These are phyloP conservation scores for Strobilomyces echinocephalus DNA, from an alignment of 768 basidiomycete species.

Conservation along the genomic window DNA sequence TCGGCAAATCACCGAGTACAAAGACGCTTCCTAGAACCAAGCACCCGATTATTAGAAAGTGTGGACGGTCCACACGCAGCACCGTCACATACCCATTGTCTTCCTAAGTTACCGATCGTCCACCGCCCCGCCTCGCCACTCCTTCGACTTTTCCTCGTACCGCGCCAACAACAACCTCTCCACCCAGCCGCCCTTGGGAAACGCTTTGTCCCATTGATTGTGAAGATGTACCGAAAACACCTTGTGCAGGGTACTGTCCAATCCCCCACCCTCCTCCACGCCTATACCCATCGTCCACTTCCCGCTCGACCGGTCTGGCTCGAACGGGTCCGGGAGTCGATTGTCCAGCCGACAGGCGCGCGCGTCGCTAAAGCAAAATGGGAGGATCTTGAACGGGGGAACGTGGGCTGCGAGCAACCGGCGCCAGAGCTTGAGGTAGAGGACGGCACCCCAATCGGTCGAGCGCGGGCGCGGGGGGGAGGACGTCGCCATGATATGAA, in stretches of 20 bases:
- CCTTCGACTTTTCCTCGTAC: slow-evolving; percentile 44
- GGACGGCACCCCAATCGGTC: slow-evolving; percentile 90
- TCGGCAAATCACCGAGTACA: too few relatives aligned
- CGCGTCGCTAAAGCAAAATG: slow-evolving; percentile 93
- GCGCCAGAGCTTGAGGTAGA: slow-evolving; percentile 90
- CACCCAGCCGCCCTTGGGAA: slow-evolving; percentile 83
- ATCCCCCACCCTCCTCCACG: slow-evolving; percentile 54
- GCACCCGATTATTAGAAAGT: background rate
- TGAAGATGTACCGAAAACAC: slow-evolving; percentile 91
- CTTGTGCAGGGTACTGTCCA: slow-evolving; percentile 58
- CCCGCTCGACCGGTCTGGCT: slow-evolving; percentile 46
- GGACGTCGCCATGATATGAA: slow-evolving; percentile 81
- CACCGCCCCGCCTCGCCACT: background rate
- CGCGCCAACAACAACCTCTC: slow-evolving; percentile 65
- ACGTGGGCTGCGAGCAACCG: slow-evolving; percentile 67
- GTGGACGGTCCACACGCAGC: background rate
- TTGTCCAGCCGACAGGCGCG: slow-evolving; percentile 91
- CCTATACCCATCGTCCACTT: slow-evolving; percentile 67
- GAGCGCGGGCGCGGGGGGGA: slow-evolving; percentile 69
- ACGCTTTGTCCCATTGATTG: slow-evolving; percentile 92
- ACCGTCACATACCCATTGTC: too few relatives aligned
- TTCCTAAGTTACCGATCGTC: background rate
- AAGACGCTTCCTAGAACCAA: too few relatives aligned
- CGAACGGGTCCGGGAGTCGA: slow-evolving; percentile 89
- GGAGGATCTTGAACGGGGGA: slow-evolving; percentile 86